A percentile compares a stretch with the other conserved stretches of the same genome.
phyloP scores from a whole-genome alignment of 2,329 filamentous ascomycete genomes.

The Pseudogymnoascus sp. region DNA sequence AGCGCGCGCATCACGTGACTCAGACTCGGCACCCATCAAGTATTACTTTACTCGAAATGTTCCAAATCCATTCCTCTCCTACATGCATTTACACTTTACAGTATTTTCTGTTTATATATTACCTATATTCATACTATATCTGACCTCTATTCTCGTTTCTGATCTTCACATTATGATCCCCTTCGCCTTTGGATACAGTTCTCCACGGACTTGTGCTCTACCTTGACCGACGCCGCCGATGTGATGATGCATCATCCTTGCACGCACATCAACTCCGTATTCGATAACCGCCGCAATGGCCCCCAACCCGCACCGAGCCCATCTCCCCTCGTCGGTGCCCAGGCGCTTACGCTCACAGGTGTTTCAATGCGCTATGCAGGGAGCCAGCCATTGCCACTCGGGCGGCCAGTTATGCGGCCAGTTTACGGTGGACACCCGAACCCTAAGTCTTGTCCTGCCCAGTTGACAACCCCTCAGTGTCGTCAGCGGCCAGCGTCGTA shows the following conservation, averaged over 20 bases:
- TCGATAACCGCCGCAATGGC: background rate
- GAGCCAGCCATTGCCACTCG: background rate
- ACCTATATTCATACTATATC: background rate
- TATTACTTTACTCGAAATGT: background rate
- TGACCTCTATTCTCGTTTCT: background rate
- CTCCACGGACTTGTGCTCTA: background rate
- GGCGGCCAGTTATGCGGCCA: background rate
- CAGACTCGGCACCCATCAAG: background rate
- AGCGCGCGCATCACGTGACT: background rate
- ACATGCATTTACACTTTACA: background rate
- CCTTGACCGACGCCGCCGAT: background rate
- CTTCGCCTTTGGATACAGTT: background rate
- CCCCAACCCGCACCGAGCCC: background rate
- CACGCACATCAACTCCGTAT: background rate
- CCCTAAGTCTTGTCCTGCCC: background rate
- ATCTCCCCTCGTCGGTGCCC: background rate
- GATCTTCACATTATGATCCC: too few relatives aligned
- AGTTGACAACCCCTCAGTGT: background rate
- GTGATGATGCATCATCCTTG: constrained; percentile 5
- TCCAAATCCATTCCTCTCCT: background rate
- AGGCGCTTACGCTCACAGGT: background rate
- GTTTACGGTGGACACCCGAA: background rate
- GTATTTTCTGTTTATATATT: background rate
- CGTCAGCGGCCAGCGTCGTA: background rate
- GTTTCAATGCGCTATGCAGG: background rate